Evolutionary conservation across 2,329 filamentous ascomycete species (phyloP).

Genomic region (Fusarium subglutinans): DNA sequence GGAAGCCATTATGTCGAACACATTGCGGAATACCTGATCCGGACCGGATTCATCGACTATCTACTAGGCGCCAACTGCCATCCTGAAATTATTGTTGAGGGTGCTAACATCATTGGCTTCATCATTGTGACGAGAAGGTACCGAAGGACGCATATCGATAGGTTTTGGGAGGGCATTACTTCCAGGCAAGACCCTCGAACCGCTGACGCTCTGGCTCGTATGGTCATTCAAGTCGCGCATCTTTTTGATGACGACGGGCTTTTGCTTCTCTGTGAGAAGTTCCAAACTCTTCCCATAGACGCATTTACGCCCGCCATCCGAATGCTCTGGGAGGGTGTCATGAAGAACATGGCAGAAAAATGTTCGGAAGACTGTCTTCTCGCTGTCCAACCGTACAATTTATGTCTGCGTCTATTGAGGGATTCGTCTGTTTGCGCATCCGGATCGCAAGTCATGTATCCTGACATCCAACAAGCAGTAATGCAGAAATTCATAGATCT

Average conservation of each 20-base stretch:
- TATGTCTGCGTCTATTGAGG: constrained; percentile 73
- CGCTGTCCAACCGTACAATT: constrained; percentile 57
- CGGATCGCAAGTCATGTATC: constrained; percentile 64
- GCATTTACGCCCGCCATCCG: constrained; percentile 70
- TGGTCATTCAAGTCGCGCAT: constrained; percentile 62
- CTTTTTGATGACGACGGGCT: constrained; percentile 61
- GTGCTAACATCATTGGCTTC: constrained; percentile 87
- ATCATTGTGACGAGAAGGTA: constrained; percentile 82
- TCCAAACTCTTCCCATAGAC: constrained; percentile 70
- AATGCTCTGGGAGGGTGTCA: constrained; percentile 66
- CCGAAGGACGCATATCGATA: constrained; percentile 75
- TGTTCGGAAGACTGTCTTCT: constrained; percentile 49
- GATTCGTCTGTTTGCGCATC: constrained; percentile 70
- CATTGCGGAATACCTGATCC: constrained; percentile 74
- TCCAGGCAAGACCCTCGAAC: constrained; percentile 85
- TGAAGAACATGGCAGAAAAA: constrained; percentile 60
- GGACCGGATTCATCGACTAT: constrained; percentile 81
- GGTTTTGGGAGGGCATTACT: constrained; percentile 84
- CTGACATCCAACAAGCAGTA: constrained; percentile 72
- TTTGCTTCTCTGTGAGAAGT: constrained; percentile 75
- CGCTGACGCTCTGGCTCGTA: constrained; percentile 79
- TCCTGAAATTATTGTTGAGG: constrained; percentile 84
- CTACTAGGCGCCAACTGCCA: constrained; percentile 92
- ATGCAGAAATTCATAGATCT: constrained; percentile 68
- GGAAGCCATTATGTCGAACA: constrained; percentile 66